Evolutionary conservation across 2,329 filamentous ascomycete species (phyloP), one percentile per base, ranked within the genome.

Genomic region (Venturia effusa): DNA sequence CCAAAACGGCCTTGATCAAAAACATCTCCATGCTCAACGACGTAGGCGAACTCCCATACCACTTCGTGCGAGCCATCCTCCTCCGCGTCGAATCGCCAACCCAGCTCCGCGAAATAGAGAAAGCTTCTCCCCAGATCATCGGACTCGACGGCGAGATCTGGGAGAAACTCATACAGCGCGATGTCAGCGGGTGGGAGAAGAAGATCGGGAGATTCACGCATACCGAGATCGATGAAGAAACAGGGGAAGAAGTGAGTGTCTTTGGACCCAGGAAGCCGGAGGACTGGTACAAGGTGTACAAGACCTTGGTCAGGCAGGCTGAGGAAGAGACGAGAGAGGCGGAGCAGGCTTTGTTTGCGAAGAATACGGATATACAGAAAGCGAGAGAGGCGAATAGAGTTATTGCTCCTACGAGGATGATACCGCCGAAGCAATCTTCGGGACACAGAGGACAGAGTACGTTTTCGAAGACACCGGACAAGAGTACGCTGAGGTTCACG

Each of bases 131-230:
- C 13, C 63, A 61, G 27, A 39, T 64, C 11, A 39, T 40, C 37
- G 59, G 59, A 17, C 34, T 64, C 22, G 27, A 40, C 24, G 57
- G 59, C 37, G 63, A 64, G 13, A 39, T 61, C 27, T 64, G 63
- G 63, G 40, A 51, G 22, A 64, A 62, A 48, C 51, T 64, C 27
- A 61, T 61, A 15, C 64, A 64, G 27, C 63, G 63, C 32, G 63
- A 64, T 27, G 45, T 64, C 37, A 61, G 40, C 8, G 37, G 48
- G n/a, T 64, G 62, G 62, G 34, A 57, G 10, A 60, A 60, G 39
- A 64, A 60, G 39, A 27, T 57, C 11, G 39, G 32, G 22, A 32
- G 51, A 30, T 57, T 57, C 51, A 57, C 51, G 15, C 51, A 34
- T 19, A 57, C 51, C 11, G 37, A 40, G 2, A 41, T 27, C n/a